phyloP scores from a whole-genome alignment of 139 green algal genomes.

The Volvox africanus region DNA sequence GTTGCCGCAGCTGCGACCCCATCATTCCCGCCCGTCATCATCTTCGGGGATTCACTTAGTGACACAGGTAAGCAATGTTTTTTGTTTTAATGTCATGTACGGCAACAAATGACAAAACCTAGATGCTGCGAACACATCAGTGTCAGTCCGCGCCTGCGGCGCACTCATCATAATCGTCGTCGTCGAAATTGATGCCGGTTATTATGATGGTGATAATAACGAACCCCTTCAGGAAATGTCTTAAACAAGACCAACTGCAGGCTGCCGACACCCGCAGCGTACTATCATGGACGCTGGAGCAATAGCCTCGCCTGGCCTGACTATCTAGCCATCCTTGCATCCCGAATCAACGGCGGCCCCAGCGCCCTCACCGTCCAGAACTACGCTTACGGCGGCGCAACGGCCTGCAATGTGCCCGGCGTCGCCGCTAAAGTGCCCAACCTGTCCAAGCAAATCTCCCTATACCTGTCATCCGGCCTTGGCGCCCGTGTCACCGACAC shows the following conservation, averaged over 20 bases:
- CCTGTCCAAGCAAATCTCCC: not conserved
- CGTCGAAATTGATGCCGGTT: not conserved
- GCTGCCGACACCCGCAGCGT: not conserved
- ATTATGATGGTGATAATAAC: not conserved
- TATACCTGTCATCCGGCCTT: not conserved
- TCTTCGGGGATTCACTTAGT: not conserved
- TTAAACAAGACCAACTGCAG: not conserved
- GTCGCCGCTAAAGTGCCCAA: not conserved
- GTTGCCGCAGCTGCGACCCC: not conserved
- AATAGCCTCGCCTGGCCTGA: conserved; percentile 7
- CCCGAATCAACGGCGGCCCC: not conserved
- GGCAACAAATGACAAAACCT: not conserved
- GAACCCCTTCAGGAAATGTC: not conserved
- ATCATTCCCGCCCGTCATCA: not conserved
- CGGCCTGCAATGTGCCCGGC: not conserved
- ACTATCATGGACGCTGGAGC: not conserved
- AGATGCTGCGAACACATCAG: not conserved
- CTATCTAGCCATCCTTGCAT: too few relatives aligned
- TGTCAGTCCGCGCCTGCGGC: too few relatives aligned
- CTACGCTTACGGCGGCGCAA: conserved; percentile 19
- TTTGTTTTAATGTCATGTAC: not conserved
- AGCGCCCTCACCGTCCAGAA: not conserved
- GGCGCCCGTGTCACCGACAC: not conserved
- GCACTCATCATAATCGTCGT: not conserved
- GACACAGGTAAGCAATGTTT: not conserved